A percentile compares a stretch with the other conserved stretches of the same genome.
phyloP scores from a whole-genome alignment of 352 stramenopile genomes.

The Pseudoperonospora humuli region DNA sequence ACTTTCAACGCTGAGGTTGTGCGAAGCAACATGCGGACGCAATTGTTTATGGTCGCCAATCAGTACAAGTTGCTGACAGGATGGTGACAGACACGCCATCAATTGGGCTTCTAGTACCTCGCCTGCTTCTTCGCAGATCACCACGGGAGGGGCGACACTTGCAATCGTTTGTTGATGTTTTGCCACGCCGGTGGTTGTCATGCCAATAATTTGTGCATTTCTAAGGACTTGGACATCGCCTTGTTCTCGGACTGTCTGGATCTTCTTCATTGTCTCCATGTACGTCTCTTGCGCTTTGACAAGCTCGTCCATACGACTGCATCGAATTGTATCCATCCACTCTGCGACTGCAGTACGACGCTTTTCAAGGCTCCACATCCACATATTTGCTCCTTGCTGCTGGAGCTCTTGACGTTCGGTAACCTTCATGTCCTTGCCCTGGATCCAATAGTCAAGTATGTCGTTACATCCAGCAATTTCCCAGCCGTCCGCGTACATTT shows the following conservation, averaged over 20 bases:
- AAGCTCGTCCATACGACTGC: slow-evolving; percentile 15
- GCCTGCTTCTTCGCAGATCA: slow-evolving; percentile 84
- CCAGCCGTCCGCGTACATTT: slow-evolving; percentile 26
- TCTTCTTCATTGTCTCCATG: slow-evolving; percentile 20
- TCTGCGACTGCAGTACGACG: slow-evolving; percentile 17
- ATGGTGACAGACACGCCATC: slow-evolving; percentile 44
- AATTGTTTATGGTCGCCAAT: slow-evolving; percentile 88
- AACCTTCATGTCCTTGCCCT: slow-evolving; percentile 13
- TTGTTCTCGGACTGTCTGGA: slow-evolving; percentile 23
- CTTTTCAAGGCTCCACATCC: slow-evolving; percentile 22
- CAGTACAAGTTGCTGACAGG: slow-evolving; percentile 74
- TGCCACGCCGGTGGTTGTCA: slow-evolving; percentile 77
- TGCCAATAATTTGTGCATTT: slow-evolving; percentile 57
- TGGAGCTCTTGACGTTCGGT: slow-evolving; percentile 1
- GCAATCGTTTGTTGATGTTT: slow-evolving; percentile 60
- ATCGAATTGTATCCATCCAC: slow-evolving; percentile 17
- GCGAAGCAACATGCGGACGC: slow-evolving; percentile 61
- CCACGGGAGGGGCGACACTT: slow-evolving; percentile 45
- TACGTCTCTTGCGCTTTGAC: slow-evolving; percentile 26
- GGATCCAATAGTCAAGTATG: slow-evolving; percentile 35
- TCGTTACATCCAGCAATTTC: slow-evolving; percentile 25
- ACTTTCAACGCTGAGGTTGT: slow-evolving; percentile 58
- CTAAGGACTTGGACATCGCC: slow-evolving; percentile 24
- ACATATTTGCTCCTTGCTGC: slow-evolving; percentile 12
- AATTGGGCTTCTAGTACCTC: slow-evolving; percentile 79